A percentile compares a stretch with the other conserved stretches of the same genome.
phyloP scores from a whole-genome alignment of 1,139 yeast species.

The Taphrina wiesneri region DNA sequence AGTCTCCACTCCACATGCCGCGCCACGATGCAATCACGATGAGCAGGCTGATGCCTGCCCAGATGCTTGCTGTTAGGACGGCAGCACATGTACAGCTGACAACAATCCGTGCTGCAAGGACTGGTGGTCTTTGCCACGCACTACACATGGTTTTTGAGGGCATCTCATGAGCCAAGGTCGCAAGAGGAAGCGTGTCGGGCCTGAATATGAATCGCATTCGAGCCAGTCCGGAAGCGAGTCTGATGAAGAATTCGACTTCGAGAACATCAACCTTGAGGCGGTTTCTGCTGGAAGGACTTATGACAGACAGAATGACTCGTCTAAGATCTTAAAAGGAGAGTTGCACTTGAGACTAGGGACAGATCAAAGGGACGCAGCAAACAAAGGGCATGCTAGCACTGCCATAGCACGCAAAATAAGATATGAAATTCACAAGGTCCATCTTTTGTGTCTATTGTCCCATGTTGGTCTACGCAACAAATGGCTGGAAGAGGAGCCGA shows the following conservation, averaged over 20 bases:
- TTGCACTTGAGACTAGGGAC: too few relatives aligned
- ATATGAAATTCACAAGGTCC: constrained; percentile 59
- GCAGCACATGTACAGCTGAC: too few relatives aligned
- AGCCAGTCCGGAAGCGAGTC: neutral
- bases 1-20: constrained; percentile 2
- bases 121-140: too few relatives aligned
- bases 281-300: neutral
- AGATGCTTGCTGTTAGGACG: too few relatives aligned
- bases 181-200: neutral
- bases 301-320: neutral
- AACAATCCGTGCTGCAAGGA: too few relatives aligned
- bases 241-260: constrained; percentile 12
- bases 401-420: constrained; percentile 60
- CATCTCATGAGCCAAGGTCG: neutral
- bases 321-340: neutral
- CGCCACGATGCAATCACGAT: neutral
- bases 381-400: constrained; percentile 42
- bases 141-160: neutral
- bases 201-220: neutral
- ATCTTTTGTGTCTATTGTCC: constrained; percentile 58
- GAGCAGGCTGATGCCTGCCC: neutral
- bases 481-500: constrained; percentile 63
- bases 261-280: neutral
- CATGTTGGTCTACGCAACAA: constrained; percentile 68
- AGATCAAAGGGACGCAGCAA: neutral